Conservation (phyloP, 2,329 filamentous ascomycete genomes). For the Neofusicoccum sp. region DNA sequence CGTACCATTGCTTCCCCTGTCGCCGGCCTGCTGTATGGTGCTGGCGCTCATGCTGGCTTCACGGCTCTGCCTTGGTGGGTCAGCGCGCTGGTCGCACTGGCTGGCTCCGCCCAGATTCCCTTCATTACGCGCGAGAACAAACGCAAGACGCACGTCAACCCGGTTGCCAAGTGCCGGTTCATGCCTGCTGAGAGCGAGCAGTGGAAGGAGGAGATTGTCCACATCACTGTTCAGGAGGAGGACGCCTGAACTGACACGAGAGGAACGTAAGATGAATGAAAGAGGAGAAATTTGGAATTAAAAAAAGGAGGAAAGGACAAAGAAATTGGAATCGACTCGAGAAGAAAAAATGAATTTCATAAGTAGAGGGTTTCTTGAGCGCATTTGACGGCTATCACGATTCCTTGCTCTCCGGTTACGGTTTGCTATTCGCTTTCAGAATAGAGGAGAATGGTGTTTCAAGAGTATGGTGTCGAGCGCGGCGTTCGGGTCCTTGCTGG, state of each 20-base stretch:
- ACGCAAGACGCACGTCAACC: conserved; percentile 41
- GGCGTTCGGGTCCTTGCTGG: neutral
- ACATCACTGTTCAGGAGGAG: conserved; percentile 25
- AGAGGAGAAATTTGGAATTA: neutral
- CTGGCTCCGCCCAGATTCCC: conserved; percentile 60
- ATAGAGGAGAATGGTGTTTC: neutral
- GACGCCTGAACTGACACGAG: neutral
- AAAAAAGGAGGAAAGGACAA: neutral
- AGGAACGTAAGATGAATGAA: neutral
- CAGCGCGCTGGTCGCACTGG: conserved; percentile 57
- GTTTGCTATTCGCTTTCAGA: neutral
- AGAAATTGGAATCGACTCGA: neutral
- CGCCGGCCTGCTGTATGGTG: conserved; percentile 67
- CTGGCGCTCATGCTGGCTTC: conserved; percentile 59
- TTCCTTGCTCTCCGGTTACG: neutral
- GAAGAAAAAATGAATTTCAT: neutral
- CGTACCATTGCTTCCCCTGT: conserved; percentile 71
- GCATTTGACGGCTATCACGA: neutral
- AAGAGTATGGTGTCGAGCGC: neutral
- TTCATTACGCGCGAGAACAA: conserved; percentile 56
- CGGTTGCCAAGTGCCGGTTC: conserved; percentile 32
- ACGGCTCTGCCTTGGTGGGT: conserved; percentile 67
- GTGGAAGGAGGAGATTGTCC: conserved; percentile 26
- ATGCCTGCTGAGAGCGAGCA: conserved; percentile 27
- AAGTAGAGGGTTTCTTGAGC: neutral